A percentile compares a stretch with the other conserved stretches of the same genome.
Conservation (phyloP, 2,329 filamentous ascomycete species). For the Microcera coccophila region DNA sequence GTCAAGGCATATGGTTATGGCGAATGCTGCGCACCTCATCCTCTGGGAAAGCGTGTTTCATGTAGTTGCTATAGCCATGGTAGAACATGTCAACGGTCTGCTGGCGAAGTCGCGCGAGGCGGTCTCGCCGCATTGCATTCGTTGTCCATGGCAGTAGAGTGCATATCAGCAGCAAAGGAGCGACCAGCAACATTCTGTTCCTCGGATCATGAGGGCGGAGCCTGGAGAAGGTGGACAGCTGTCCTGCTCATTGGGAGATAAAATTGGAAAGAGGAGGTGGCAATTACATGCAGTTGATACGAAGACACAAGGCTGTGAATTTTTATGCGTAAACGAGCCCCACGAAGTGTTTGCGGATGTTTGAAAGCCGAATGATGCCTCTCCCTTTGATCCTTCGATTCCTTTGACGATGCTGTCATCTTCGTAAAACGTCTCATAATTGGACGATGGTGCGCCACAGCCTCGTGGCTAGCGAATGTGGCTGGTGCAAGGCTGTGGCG, state of each 20-base stretch:
- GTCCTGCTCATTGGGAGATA: slow-evolving; percentile 24
- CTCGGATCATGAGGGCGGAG: slow-evolving; percentile 17
- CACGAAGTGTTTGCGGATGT: slow-evolving; percentile 7
- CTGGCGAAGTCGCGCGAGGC: slow-evolving; percentile 52
- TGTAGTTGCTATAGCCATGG: slow-evolving; percentile 95
- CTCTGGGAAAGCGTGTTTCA: slow-evolving; percentile 89
- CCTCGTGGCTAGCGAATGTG: background rate
- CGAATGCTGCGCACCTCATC: slow-evolving; percentile 61
- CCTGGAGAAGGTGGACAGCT: slow-evolving; percentile 19
- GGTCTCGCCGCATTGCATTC: slow-evolving; percentile 52
- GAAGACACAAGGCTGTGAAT: slow-evolving; percentile 7
- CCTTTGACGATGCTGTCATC: slow-evolving; percentile 19
- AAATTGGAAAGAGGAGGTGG: slow-evolving; percentile 3
- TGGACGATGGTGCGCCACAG: background rate
- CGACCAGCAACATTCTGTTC: slow-evolving; percentile 29
- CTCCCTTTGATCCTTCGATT: too few relatives aligned
- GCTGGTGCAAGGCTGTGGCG: too few relatives aligned
- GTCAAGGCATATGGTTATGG: background rate
- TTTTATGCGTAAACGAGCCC: slow-evolving; percentile 17
- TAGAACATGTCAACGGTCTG: slow-evolving; percentile 82
- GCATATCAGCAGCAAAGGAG: slow-evolving; percentile 24
- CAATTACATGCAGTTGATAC: slow-evolving; percentile 6
- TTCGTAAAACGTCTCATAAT: slow-evolving; percentile 3
- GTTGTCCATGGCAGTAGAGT: slow-evolving; percentile 40
- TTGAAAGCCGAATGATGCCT: slow-evolving; percentile 4